phyloP scores from a whole-genome alignment of 176 grass and related monocot species.

The Eragrostis nindensis region DNA sequence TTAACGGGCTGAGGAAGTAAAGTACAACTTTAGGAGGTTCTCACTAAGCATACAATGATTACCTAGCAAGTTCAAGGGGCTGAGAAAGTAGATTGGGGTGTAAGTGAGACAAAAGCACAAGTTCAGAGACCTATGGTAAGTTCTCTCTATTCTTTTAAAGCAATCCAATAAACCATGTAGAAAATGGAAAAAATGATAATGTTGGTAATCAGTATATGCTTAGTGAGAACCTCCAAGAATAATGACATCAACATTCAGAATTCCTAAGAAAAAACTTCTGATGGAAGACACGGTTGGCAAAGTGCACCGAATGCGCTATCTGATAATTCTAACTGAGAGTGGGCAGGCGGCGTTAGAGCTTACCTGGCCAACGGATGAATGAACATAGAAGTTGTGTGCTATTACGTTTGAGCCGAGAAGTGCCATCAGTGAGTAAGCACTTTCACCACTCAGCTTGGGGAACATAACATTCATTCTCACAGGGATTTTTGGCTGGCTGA shows the following conservation, averaged over 20 bases:
- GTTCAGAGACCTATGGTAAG: no score
- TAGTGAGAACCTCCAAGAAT: neutral
- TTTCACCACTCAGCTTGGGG: constrained; percentile 86
- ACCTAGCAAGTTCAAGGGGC: neutral
- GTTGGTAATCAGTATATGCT: neutral
- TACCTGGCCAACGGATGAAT: constrained; percentile 84
- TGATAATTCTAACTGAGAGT: neutral
- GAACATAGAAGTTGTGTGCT: constrained; percentile 82
- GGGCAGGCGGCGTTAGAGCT: neutral
- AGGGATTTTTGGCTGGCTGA: constrained; percentile 81
- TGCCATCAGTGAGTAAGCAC: constrained; percentile 79
- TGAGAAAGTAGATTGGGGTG: neutral
- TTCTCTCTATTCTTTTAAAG: no score
- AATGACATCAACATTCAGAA: neutral
- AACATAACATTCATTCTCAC: constrained; percentile 73
- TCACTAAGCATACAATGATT: neutral
- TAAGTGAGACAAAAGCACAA: no score
- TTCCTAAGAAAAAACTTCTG: neutral
- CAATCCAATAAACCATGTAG: neutral
- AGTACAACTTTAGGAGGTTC: no score
- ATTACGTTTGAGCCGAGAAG: constrained; percentile 86
- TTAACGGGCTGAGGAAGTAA: neutral
- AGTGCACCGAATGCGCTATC: neutral
- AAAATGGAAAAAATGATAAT: neutral
- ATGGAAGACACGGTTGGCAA: neutral